phyloP scores from a whole-genome alignment of 1,139 yeast species.

The Debaryomycetaceae sp. region DNA sequence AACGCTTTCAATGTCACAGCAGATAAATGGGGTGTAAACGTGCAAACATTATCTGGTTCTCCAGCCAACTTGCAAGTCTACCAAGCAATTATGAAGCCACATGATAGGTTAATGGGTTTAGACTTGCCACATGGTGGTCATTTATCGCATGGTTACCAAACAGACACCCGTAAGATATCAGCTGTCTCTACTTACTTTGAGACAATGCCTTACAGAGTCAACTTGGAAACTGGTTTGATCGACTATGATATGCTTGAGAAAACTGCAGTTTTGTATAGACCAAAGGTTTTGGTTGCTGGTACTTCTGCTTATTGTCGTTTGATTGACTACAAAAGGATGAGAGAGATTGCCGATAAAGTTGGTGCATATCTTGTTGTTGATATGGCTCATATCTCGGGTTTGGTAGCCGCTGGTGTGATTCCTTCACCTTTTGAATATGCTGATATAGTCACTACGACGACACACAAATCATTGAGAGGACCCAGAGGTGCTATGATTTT shows the following conservation, averaged over 20 bases:
- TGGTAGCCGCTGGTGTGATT: constrained; percentile 93
- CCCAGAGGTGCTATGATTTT: constrained; percentile 99
- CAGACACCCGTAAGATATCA: constrained; percentile 91
- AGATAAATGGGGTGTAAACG: constrained; percentile 96
- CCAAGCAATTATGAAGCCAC: constrained; percentile 91
- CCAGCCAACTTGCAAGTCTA: constrained; percentile 97
- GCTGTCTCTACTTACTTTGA: constrained; percentile 95
- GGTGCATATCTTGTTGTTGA: constrained; percentile 96
- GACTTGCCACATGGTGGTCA: constrained; percentile 99
- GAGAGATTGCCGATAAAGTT: constrained; percentile 92
- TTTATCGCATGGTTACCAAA: constrained; percentile 96
- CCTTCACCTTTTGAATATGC: constrained; percentile 96
- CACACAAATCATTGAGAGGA: constrained; percentile 97
- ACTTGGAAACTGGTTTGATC: constrained; percentile 86
- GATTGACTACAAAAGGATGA: constrained; percentile 93
- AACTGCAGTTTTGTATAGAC: constrained; percentile 87
- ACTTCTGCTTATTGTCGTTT: constrained; percentile 96
- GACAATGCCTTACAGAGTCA: constrained; percentile 97
- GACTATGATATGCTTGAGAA: constrained; percentile 93
- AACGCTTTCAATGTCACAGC: constrained; percentile 77
- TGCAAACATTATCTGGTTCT: constrained; percentile 92
- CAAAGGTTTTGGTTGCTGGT: constrained; percentile 95
- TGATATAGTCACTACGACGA: constrained; percentile 96
- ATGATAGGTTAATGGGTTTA: constrained; percentile 94
- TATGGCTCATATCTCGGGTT: constrained; percentile 98